Percentiles rank a stretch among this genome's conserved stretches.
Evolutionary conservation across 495 filamentous ascomycete species (phyloP).

Genomic region (Daldinia grandis): DNA sequence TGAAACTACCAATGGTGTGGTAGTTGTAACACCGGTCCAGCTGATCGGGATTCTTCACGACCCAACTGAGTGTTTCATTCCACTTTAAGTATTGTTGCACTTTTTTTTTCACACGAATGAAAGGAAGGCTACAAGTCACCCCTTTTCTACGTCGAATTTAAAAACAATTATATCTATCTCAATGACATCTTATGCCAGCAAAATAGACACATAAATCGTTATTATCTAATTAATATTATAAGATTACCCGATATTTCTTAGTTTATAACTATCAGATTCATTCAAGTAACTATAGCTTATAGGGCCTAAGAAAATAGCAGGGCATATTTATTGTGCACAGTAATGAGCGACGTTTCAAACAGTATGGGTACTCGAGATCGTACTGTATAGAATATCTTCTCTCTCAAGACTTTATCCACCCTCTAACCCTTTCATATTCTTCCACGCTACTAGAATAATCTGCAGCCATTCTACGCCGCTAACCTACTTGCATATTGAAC

Average conservation of each 20-base stretch:
- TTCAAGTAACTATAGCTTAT: not conserved
- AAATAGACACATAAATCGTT: too few relatives aligned
- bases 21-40: conserved; percentile 10
- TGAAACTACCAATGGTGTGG: conserved; percentile 1
- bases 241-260: not conserved
- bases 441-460: not conserved
- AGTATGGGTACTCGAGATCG: not conserved
- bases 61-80: not conserved
- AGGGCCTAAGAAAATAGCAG: not conserved
- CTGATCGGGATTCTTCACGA: conserved; percentile 3
- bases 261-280: not conserved
- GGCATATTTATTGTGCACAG: not conserved
- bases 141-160: not conserved
- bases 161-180: too few relatives aligned
- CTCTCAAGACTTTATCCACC: not conserved
- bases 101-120: too few relatives aligned
- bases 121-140: too few relatives aligned
- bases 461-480: not conserved
- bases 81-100: not conserved
- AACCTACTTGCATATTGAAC: not conserved
- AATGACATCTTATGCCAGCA: too few relatives aligned
- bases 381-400: not conserved
- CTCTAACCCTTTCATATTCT: not conserved
- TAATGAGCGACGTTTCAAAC: not conserved
- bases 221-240: not conserved